phyloP scores from a whole-genome alignment of 129 eudicot genomes.

The Ambrosia artemisiifolia region DNA sequence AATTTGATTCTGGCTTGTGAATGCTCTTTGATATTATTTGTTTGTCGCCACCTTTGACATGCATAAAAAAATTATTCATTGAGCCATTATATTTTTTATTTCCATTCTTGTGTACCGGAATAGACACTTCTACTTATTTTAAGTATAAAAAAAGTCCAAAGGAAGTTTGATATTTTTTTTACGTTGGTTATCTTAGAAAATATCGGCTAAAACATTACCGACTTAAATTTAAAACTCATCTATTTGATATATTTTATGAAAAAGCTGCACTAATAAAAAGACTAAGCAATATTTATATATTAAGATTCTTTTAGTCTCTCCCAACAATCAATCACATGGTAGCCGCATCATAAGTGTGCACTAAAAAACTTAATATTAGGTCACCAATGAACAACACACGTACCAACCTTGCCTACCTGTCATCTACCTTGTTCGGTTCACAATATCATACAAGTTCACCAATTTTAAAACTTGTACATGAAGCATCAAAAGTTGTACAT shows the following conservation, averaged over 20 bases:
- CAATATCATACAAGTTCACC: background rate
- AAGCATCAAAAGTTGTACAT: conserved; percentile 12
- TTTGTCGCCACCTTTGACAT: too few species aligned
- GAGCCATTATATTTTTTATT: too few species aligned
- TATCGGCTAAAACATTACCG: too few species aligned
- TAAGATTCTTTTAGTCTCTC: background rate
- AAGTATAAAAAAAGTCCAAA: too few species aligned
- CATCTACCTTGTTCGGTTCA: conserved; percentile 24
- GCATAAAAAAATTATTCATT: too few species aligned
- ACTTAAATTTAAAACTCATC: background rate
- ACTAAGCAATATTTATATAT: background rate
- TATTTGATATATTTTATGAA: background rate
- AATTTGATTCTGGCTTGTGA: too few species aligned
- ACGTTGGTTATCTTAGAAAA: too few species aligned
- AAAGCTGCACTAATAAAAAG: background rate
- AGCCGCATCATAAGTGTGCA: conserved; percentile 16
- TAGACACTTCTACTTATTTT: too few species aligned
- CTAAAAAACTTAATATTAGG: conserved; percentile 22
- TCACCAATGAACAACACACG: conserved; percentile 39
- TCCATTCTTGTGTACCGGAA: too few species aligned
- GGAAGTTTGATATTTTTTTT: too few species aligned
- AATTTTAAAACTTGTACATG: conserved; percentile 5
- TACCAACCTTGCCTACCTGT: conserved; percentile 45
- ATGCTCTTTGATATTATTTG: too few species aligned
- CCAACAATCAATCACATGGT: conserved; percentile 7